Conservation (phyloP, 2,329 filamentous ascomycete genomes). For the Diplodia mutila region DNA sequence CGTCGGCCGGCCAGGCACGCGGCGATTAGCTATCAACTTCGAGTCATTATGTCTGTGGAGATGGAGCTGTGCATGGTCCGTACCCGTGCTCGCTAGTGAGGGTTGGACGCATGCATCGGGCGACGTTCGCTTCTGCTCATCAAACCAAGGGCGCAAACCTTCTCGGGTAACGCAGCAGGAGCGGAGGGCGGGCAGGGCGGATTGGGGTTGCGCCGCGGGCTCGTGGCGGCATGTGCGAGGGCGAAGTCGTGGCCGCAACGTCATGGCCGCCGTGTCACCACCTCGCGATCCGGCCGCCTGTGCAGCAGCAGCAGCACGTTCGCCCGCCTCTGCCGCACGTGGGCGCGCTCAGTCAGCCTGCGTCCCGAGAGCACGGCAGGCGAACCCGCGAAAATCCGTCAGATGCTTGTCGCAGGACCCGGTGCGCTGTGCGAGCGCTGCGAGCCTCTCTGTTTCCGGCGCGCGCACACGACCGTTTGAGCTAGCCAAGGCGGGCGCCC, state of each 20-base stretch:
- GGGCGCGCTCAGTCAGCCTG: constrained; percentile 21
- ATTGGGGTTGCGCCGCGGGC: not conserved
- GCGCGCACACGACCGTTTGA: constrained; percentile 1
- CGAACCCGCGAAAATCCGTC: constrained; percentile 20
- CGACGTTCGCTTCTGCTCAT: constrained; percentile 20
- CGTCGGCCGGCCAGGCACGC: not conserved
- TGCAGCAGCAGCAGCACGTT: constrained; percentile 4
- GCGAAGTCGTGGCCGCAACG: constrained; percentile 13
- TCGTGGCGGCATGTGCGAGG: constrained; percentile 2
- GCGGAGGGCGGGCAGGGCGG: not conserved
- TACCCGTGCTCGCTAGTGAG: not conserved
- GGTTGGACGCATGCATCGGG: constrained; percentile 4
- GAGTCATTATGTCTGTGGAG: not conserved
- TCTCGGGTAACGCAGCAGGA: constrained; percentile 20
- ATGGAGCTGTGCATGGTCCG: not conserved
- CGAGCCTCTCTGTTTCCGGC: constrained; percentile 18
- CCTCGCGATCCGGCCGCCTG: not conserved
- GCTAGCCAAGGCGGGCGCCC: constrained; percentile 9
- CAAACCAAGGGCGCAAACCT: constrained; percentile 15
- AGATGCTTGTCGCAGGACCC: constrained; percentile 15
- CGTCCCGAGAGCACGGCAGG: constrained; percentile 18
- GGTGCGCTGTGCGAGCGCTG: not conserved
- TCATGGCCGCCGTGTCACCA: not conserved
- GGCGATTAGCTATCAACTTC: not conserved
- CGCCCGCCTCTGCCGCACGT: constrained; percentile 12